These are phyloP conservation scores for Daldinia eschscholtzii DNA, from an alignment of 2,329 filamentous ascomycete genomes.

Conservation along the genomic window DNA sequence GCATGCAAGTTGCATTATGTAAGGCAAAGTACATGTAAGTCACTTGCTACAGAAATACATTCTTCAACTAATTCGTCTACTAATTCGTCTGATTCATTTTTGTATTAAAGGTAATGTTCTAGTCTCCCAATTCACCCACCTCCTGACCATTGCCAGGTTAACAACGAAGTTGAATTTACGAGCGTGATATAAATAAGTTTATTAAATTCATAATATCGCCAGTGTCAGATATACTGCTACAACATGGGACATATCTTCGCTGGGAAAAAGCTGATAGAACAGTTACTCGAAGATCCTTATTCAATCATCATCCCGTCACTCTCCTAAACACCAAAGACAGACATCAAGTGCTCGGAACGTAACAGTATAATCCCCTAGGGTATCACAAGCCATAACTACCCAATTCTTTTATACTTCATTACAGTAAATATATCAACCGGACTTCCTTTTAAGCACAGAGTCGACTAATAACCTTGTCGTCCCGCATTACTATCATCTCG, in stretches of 20 bases:
- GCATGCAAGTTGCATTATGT: neutral
- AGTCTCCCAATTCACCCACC: neutral
- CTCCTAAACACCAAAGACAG: neutral
- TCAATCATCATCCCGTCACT: neutral
- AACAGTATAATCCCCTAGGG: neutral
- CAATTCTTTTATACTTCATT: neutral
- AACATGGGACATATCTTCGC: neutral
- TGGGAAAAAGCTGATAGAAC: neutral
- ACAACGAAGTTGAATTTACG: neutral
- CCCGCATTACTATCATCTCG: neutral
- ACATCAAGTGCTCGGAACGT: neutral
- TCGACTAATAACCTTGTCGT: neutral
- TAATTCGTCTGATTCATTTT: neutral
- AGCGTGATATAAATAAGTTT: neutral
- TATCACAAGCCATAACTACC: neutral
- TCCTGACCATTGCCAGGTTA: no score
- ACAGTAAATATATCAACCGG: neutral
- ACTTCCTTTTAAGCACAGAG: neutral
- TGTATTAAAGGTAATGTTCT: no score
- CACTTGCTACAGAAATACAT: neutral
- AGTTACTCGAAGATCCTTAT: neutral
- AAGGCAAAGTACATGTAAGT: neutral
- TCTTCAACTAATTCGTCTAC: neutral
- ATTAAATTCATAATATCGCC: neutral
- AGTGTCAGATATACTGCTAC: neutral